phyloP scores from a whole-genome alignment of 495 filamentous ascomycete species.

The Hypomontagnella monticulosa region DNA sequence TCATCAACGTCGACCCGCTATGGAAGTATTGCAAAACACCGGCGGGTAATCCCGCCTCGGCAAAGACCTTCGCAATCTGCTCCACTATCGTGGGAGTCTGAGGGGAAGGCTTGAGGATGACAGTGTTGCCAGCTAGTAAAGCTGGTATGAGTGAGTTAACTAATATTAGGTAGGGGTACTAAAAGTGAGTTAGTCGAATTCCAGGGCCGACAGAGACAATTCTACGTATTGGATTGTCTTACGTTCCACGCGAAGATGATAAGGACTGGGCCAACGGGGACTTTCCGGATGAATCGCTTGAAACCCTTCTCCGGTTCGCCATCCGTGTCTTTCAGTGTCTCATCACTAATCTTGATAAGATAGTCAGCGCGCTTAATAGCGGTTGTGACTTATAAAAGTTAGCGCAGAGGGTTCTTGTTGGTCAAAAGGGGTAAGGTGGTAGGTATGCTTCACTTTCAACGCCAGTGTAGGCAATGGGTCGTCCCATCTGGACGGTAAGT shows the following conservation, averaged over 20 bases:
- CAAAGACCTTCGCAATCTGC: constrained; percentile 77
- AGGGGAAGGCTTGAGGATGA: constrained; percentile 92
- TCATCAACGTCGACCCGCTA: constrained; percentile 73
- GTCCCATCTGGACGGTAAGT: constrained; percentile 92
- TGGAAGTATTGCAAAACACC: constrained; percentile 91
- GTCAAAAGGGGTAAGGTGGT: background rate
- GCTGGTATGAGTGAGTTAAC: constrained; percentile 92
- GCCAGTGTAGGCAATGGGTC: constrained; percentile 84
- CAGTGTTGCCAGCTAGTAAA: constrained; percentile 83
- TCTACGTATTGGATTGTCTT: constrained; percentile 50
- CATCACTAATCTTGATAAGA: constrained; percentile 78
- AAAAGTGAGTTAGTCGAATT: constrained; percentile 12
- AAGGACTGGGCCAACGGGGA: constrained; percentile 83
- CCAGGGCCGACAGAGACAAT: background rate
- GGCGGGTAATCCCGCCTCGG: constrained; percentile 77
- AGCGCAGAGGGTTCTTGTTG: background rate
- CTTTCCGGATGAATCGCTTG: constrained; percentile 86
- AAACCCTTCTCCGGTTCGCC: constrained; percentile 87
- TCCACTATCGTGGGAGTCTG: constrained; percentile 93
- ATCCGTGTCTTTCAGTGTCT: constrained; percentile 75
- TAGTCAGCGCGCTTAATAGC: constrained; percentile 84
- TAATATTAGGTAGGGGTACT: constrained; percentile 94
- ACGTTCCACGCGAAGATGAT: constrained; percentile 97
- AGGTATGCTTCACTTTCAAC: constrained; percentile 63
- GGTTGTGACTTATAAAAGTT: constrained; percentile 65